Conservation (phyloP, 148 eudicot genomes). For the Silene conica region DNA sequence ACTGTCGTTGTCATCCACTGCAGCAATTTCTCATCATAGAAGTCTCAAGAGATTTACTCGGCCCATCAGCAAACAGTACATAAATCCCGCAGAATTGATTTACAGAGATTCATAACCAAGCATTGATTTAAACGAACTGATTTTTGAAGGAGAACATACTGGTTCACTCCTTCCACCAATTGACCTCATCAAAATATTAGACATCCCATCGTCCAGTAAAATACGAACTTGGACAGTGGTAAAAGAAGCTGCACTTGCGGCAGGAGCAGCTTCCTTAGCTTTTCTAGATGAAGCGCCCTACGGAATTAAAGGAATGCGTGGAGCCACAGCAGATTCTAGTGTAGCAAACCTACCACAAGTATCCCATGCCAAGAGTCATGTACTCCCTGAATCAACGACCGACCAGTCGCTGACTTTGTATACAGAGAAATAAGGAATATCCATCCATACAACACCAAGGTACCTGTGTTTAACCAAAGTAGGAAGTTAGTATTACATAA, state of each 20-base stretch:
- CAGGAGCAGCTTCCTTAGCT: slow-evolving; percentile 99
- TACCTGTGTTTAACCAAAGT: slow-evolving; percentile 50
- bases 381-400: slow-evolving; percentile 93
- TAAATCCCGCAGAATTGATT: not conserved
- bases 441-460: slow-evolving; percentile 93
- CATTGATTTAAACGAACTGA: slow-evolving; percentile 1
- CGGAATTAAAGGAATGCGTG: slow-evolving; percentile 70
- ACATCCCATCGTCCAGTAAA: slow-evolving; percentile 92
- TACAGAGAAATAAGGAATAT: slow-evolving; percentile 90
- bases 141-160: slow-evolving; percentile 31
- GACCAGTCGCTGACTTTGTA: slow-evolving; percentile 98
- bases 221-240: slow-evolving; percentile 94
- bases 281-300: slow-evolving; percentile 88
- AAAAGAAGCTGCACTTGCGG: slow-evolving; percentile 83
- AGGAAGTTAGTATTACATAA: slow-evolving; percentile 3
- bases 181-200: slow-evolving; percentile 88
- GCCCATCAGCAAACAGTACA: too few relatives aligned
- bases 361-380: slow-evolving; percentile 97
- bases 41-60: too few relatives aligned
- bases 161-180: slow-evolving; percentile 84
- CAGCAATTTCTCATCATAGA: too few relatives aligned
- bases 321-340: slow-evolving; percentile 73
- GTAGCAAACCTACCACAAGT: slow-evolving; percentile 90
- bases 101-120: not conserved
- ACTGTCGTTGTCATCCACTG: too few relatives aligned